These are phyloP conservation scores for Nicotiana obtusifolia DNA, from an alignment of 257 asterid genomes.

Conservation along the genomic window DNA sequence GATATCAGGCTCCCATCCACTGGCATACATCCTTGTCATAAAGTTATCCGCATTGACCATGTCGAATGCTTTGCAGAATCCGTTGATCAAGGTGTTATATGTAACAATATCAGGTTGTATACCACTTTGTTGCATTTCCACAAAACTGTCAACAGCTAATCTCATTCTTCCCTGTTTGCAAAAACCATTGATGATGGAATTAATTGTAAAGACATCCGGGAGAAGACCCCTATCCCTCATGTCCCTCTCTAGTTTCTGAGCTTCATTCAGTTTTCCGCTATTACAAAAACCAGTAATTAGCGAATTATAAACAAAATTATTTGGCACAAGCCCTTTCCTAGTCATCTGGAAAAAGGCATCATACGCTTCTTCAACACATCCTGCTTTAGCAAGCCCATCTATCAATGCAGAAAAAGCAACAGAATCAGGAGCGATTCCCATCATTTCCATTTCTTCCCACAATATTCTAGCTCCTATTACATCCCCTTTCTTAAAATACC, in stretches of 20 bases:
- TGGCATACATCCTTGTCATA: constrained; percentile 43
- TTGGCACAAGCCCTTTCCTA: constrained; percentile 64
- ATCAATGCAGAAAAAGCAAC: constrained; percentile 87
- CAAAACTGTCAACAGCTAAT: constrained; percentile 56
- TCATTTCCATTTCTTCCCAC: constrained; percentile 76
- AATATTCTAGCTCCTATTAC: constrained; percentile 52
- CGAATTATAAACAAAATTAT: constrained; percentile 78
- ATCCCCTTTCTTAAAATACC: constrained; percentile 68
- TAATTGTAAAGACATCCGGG: constrained; percentile 72
- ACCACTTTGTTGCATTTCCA: constrained; percentile 54
- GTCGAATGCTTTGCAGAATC: constrained; percentile 78
- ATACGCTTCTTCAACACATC: constrained; percentile 60
- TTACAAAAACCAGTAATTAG: constrained; percentile 71
- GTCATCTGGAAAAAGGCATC: constrained; percentile 43
- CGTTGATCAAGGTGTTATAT: constrained; percentile 77
- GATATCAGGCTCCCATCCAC: constrained; percentile 79
- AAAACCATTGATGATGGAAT: constrained; percentile 71
- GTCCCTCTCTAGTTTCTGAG: constrained; percentile 56
- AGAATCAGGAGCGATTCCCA: constrained; percentile 76
- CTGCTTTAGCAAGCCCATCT: constrained; percentile 64
- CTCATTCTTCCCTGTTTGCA: constrained; percentile 82
- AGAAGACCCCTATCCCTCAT: constrained; percentile 70
- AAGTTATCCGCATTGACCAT: constrained; percentile 58
- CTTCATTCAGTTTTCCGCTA: constrained; percentile 50
- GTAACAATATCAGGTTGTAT: constrained; percentile 71